These are phyloP conservation scores for Drosera capensis DNA, from an alignment of 148 eudicot species.

Conservation along the genomic window DNA sequence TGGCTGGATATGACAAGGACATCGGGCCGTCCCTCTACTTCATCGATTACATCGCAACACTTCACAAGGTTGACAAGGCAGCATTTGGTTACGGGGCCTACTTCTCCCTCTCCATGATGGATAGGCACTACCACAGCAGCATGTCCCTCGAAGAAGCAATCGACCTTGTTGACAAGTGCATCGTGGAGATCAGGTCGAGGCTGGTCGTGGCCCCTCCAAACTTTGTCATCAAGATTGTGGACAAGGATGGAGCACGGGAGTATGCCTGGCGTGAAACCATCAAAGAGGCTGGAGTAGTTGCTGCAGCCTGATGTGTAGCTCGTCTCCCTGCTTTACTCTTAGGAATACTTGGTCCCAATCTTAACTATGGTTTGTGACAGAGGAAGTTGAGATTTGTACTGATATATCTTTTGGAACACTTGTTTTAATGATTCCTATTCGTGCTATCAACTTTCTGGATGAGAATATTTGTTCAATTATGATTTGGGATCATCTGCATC, in stretches of 20 bases:
- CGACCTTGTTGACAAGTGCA: conserved; percentile 64
- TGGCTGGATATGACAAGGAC: conserved; percentile 81
- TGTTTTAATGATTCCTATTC: no score
- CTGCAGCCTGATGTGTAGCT: conserved; percentile 10
- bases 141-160: conserved; percentile 74
- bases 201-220: conserved; percentile 84
- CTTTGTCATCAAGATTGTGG: conserved; percentile 75
- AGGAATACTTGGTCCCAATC: no score
- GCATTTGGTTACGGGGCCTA: conserved; percentile 82
- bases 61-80: conserved; percentile 77
- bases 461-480: no score
- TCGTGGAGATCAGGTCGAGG: conserved; percentile 60
- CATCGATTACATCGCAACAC: conserved; percentile 73
- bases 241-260: conserved; percentile 65
- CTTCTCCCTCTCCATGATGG: conserved; percentile 83
- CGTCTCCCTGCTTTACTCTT: no score
- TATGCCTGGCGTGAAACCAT: conserved; percentile 66
- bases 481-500: no score
- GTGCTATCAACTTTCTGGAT: no score
- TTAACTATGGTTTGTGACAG: no score
- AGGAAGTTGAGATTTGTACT: no score
- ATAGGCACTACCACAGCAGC: conserved; percentile 50
- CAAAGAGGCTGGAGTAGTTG: conserved; percentile 31
- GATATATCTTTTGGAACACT: no score
- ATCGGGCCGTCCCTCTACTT: conserved; percentile 70